Base-by-base conservation (phyloP, 352 stramenopile species). In the Globisporangium yorkense region DNA sequence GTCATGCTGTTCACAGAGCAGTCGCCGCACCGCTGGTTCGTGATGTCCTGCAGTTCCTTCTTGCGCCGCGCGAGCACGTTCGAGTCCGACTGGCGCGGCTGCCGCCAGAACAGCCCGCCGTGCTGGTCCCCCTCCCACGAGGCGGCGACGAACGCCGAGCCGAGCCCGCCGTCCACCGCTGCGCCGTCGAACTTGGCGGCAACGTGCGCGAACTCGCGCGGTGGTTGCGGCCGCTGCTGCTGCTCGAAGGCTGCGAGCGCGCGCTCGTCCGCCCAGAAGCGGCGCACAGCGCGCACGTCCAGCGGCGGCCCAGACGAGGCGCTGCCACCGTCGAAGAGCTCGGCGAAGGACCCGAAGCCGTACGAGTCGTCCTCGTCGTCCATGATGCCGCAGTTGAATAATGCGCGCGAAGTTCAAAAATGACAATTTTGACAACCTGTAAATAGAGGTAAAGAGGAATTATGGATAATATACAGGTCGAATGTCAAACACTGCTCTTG, bases 331-430 rank as follows among this genome's bases (percentile, higher is more conserved):
- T 77, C 70, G 59, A 89, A 85, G 63, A 89, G 68, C 9, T 86
- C 75, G 27, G 75, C 72, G 66, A 77, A 80, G 50, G 79, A 83
- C 41, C 75, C 72, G 57, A 88, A 89, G 80, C 77, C 80, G 65
- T 86, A 87, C 58, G 68, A 75, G 35, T 85, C 75, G 44, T 85
- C 75, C 29, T 88, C 75, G 18, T 87, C 70, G 72, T 85, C 70
- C 70, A 78, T 75, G 15, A 4, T 60, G 53, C 16, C 13, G 13
- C 16, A 9, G 43, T 6, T 27, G 29, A 8, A 20, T 54, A 39
- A 35, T 24, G 18, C 54, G 53, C 43, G 41, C 40, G 18, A 57
- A 52, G 33, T 59, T 51, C 41, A 52, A 59, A 59, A 8, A 7
- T 7, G 12, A 31, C 4, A 24, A 39, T 8, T 18, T 29, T 20